Evolutionary conservation across 495 filamentous ascomycete species (phyloP), one percentile per base, ranked within the genome.

Genomic region (Hyaloscypha variabilis): DNA sequence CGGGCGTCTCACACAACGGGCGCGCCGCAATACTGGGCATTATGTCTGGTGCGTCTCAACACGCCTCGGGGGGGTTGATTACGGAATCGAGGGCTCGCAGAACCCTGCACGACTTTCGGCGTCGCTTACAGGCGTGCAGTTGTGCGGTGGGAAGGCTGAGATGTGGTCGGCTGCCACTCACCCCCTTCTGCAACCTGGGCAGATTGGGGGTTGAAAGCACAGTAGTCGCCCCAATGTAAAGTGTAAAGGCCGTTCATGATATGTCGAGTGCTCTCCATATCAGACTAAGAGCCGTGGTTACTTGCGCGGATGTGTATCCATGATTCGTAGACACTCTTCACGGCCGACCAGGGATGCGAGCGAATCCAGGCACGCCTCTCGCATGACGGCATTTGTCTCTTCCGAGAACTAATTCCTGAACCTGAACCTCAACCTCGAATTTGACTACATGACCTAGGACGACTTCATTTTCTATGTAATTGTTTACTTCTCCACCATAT

Each of bases 61-160:
- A n/a, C n/a, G n/a, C n/a, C n/a, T n/a, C 0, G 26, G 57, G 34
- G 30, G 28, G 25, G 49, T 63, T 63, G 60, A 53, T 63, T 63
- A 54, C 30, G 50, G 36, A 63, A 63, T 63, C 60, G 50, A 63
- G 34, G 24, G 49, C 46, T 28, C 24, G 6, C 11, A 29, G 42
- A 49, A n/a, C 60, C 57, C 57, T 59, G 57, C 17, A 59, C 23
- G 57, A 59, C 49, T 63, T 30, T 34, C 25, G 11, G 26, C 4
- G 3, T 11, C 25, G 14, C 58, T 28, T 11, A 46, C 49, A 3
- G 30, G 26, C n/a, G n/a, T n/a, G n/a, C n/a, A n/a, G 24, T 63
- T 51, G 34, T 51, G 8, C 13, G n/a, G n/a, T 42, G 58, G 46
- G 34, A 30, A 30, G 23, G 42, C 3, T 54, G 51, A 10, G 23